A percentile compares a stretch with the other conserved stretches of the same genome.
Conservation (phyloP, 805 yeast genomes). For the Blastobotrys parvus region DNA sequence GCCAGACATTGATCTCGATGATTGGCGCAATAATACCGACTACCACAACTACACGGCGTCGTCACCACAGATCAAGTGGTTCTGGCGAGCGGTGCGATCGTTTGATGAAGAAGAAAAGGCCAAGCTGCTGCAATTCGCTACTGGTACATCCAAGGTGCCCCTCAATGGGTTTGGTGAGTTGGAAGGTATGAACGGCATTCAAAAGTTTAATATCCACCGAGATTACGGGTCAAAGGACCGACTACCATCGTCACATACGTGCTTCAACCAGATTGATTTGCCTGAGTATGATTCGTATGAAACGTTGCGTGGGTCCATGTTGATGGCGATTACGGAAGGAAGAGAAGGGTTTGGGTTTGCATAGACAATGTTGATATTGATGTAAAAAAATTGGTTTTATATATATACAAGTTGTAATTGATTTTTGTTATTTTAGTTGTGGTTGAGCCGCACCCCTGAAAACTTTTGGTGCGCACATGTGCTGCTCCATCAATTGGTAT, state of each 20-base stretch:
- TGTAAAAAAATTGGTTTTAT: too few species aligned
- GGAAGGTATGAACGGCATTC: conserved; percentile 77
- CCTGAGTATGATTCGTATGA: conserved; percentile 92
- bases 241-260: conserved; percentile 92
- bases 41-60: conserved; percentile 74
- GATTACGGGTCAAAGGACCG: conserved; percentile 82
- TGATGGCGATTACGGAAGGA: conserved; percentile 88
- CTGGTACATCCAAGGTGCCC: conserved; percentile 97
- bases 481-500: too few species aligned
- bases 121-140: conserved; percentile 85
- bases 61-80: conserved; percentile 87
- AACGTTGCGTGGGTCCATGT: conserved; percentile 66
- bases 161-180: conserved; percentile 86
- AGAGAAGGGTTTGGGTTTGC: conserved; percentile 94
- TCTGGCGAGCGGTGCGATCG: conserved; percentile 95
- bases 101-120: conserved; percentile 94
- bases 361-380: too few species aligned
- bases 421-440: too few species aligned
- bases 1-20: conserved; percentile 93
- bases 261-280: conserved; percentile 89
- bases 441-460: too few species aligned
- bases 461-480: too few species aligned
- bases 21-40: conserved; percentile 83
- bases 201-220: conserved; percentile 81
- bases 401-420: too few species aligned